Base-by-base conservation (phyloP, 441 rosid species). In the Gossypium trilobum region DNA sequence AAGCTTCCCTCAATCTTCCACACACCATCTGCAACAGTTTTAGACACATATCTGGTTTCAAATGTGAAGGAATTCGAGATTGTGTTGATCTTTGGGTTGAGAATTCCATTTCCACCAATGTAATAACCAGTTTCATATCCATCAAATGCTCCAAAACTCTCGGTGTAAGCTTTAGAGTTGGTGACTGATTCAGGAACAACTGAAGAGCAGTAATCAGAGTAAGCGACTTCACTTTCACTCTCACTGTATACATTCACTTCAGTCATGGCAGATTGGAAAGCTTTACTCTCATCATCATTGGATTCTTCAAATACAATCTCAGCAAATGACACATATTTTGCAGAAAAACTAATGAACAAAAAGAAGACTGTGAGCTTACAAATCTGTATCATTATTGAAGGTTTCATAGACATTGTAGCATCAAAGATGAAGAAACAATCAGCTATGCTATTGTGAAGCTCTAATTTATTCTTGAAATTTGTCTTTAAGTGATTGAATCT, bases 181-280 rank as follows among this genome's bases (percentile, higher is more conserved):
- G 36, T 31, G 36, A 31, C 36, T 31, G 17, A 44, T 5, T 4
- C n/a, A 0, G 72, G 75, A 57, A 82, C 46, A 0, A 69, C 0
- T 2, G 78, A 74, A 74, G 74, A 52, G 29, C 82, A 82, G 19
- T 76, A 63, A 25, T 78, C 75, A 20, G 73, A 27, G 22, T 78
- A 79, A 27, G 70, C 36, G 42, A 50, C 20, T 5, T 5, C 7
- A 31, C 36, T 5, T 20, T 20, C 25, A 17, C 10, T 19, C 25
- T 19, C 58, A 54, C 58, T 54, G 11, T 20, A 54, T 17, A 17
- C 58, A 4, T 51, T n/a, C 20, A 51, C 56, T 16, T 51, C 22
- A 51, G 22, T 5, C 2, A 16, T 16, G 16, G 56, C 56, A n/a
- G 56, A 16, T 16, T 16, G 9, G 56, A 51, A 6, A 16, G 19